Base-by-base conservation (phyloP, 2,329 filamentous ascomycete genomes). In the Aspergillus sp. region DNA sequence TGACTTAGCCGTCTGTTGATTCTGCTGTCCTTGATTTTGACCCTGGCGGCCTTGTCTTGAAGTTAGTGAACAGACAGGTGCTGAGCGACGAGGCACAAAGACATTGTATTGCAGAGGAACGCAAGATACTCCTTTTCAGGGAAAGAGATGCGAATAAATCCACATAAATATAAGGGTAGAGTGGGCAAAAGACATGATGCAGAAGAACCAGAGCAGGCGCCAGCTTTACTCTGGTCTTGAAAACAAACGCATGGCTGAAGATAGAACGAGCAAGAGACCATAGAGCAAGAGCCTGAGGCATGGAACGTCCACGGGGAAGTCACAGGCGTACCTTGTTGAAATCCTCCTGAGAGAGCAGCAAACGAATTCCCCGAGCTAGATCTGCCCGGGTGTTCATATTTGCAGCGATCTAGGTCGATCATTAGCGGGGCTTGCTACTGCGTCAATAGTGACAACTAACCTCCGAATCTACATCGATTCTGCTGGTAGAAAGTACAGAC, bases 401-500 rank as follows among this genome's bases (percentile, higher is more conserved):
- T 84, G 75, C 87, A 89, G 54, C 73, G 77, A 60, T 85, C 86
- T 88, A 61, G 18, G 52, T 14, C 11, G n/a, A 54, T 51, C 31
- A 56, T 71, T 46, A 73, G 68, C 54, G 1, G 36, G 46, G 42
- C 22, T 10, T 57, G 16, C 58, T 49, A 9, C 49, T 7, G n/a
- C 3, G 16, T 4, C 9, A 39, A 45, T 18, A 20, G 11, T 16
- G 31, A 47, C 12, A 31, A 22, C 80, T 64, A 78, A 88, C 87
- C 80, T 76, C 88, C 88, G 71, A 83, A 86, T 68, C 78, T 85
- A 79, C 89, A 92, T 63, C 80, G 81, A 49, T 87, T 87, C 71
- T 87, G 82, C 71, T 84, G 82, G 69, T 81, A 91, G 73, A 85
- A 91, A 63, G 75, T 82, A 79, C 89, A 91, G 57, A 89, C 67